A percentile compares a stretch with the other conserved stretches of the same genome.
phyloP scores from a whole-genome alignment of 2,329 filamentous ascomycete species.

The Aspergillus fumigatiaffinis region DNA sequence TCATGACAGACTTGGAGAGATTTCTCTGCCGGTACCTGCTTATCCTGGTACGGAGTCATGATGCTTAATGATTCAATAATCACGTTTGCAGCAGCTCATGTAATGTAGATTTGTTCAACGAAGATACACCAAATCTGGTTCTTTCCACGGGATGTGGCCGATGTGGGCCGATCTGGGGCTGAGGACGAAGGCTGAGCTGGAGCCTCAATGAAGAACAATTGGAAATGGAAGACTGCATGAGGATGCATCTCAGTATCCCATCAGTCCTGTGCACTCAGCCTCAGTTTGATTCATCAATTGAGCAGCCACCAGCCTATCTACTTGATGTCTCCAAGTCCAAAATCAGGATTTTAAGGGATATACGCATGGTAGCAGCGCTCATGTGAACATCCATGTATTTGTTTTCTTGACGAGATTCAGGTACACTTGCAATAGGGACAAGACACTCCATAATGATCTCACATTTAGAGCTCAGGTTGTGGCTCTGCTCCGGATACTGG shows the following conservation, averaged over 20 bases:
- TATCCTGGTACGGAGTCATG: background rate
- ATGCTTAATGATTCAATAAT: background rate
- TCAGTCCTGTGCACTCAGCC: background rate
- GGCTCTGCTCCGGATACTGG: background rate
- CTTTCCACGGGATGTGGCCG: slow-evolving; percentile 12
- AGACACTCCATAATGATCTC: background rate
- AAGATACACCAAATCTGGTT: slow-evolving; percentile 1
- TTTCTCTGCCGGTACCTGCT: background rate
- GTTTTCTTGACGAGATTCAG: background rate
- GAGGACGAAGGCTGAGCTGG: slow-evolving; percentile 7
- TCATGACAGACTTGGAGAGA: background rate
- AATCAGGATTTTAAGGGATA: no score
- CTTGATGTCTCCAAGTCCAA: background rate
- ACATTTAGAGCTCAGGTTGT: background rate
- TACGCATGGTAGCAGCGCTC: background rate
- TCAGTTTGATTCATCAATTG: no score
- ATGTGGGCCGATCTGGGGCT: slow-evolving; percentile 14
- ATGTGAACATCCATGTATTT: background rate
- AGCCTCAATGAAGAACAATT: background rate
- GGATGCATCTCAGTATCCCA: background rate
- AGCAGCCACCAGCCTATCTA: background rate
- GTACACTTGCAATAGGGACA: background rate
- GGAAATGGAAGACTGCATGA: background rate
- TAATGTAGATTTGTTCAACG: background rate
- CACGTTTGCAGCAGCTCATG: background rate